These are phyloP conservation scores for Xerocomus amazonicus DNA, from an alignment of 1,284 basidiomycete species.

Conservation along the genomic window DNA sequence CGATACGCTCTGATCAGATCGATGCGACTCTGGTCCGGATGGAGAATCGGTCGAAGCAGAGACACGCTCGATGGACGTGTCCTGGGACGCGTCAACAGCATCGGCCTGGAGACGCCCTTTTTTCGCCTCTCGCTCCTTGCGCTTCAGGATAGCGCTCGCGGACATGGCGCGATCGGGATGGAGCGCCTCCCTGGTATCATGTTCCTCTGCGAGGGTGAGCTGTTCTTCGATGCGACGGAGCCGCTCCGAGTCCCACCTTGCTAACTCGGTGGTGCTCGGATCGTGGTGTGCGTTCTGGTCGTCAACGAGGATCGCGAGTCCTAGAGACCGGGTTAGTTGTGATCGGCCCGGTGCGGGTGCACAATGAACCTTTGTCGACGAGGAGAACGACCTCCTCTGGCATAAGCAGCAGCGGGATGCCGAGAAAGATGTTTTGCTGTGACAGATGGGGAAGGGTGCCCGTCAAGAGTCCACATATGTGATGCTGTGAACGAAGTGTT, in stretches of 20 bases:
- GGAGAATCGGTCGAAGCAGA: slow-evolving; percentile 7
- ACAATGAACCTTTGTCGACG: slow-evolving; percentile 65
- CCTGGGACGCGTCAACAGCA: neutral
- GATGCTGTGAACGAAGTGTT: slow-evolving; percentile 72
- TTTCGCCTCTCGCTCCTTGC: slow-evolving; percentile 61
- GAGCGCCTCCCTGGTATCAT: slow-evolving; percentile 43
- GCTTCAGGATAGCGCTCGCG: slow-evolving; percentile 63
- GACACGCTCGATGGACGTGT: neutral
- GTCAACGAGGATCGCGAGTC: slow-evolving; percentile 74
- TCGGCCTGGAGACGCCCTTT: slow-evolving; percentile 12
- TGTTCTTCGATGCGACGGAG: slow-evolving; percentile 46
- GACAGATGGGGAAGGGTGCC: slow-evolving; percentile 94
- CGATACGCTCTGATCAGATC: neutral
- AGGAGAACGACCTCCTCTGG: slow-evolving; percentile 92
- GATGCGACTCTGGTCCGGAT: slow-evolving; percentile 8
- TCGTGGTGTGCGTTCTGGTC: slow-evolving; percentile 60
- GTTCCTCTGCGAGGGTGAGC: slow-evolving; percentile 43
- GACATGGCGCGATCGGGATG: slow-evolving; percentile 47
- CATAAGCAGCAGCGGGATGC: slow-evolving; percentile 82
- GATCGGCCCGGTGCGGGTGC: neutral
- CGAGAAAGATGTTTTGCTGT: slow-evolving; percentile 96
- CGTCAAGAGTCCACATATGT: slow-evolving; percentile 79
- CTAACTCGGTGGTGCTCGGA: slow-evolving; percentile 53
- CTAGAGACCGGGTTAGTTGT: slow-evolving; percentile 38
- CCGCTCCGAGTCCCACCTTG: slow-evolving; percentile 53